Base-by-base conservation (phyloP, 2,329 filamentous ascomycete species). In the Apiospora phragmitis region DNA sequence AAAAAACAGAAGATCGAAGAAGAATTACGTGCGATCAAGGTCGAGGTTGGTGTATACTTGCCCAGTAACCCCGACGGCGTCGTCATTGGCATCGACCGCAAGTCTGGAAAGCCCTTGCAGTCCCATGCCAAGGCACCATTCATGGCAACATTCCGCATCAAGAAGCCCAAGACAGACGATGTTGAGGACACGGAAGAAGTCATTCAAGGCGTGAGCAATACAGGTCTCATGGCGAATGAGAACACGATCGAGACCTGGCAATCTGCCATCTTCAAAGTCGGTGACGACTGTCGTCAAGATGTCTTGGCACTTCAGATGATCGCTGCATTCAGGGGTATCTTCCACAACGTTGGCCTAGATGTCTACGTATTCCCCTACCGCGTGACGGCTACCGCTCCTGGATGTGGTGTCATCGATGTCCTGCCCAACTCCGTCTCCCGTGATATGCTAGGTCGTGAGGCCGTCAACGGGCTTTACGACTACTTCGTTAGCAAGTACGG, bases 1-100 rank as follows among this genome's bases (percentile, higher is more conserved):
- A 99, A 99, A 88, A 98, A 98, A 81, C 93, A 96, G 79, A 99
- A 98, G 85, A 99, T 99, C 73, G 96, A 98, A 79, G 97, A 99
- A 82, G 96, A 99, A 80, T 86, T 99, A 59, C 93, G 96, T 74
- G 97, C 97, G 82, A 98, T 99, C 81, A 92, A 97, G 80, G 93
- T 99, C 2, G 95, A 98, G 76, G 93, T 98, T 55, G 96, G 96
- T 21, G 97, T 99, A 8, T 99, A 99, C 80, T 88, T 99, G 21
- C 96, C 96, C 1, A 96, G 94, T 81, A 99, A 99, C 79, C 96
- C 96, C 0, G 97, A 99, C 74, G 96, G 96, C 49, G 93, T 97
- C 21, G 96, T 99, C 51, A 94, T 99, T 75, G 96, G 97, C 41
- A 99, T 99, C 79, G 96, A 99, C 80, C 92, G 96, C 72, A 98